Percentiles rank a stretch among this genome's conserved stretches.
Conservation (phyloP, 257 asterid genomes). For the Solanum okadae region DNA sequence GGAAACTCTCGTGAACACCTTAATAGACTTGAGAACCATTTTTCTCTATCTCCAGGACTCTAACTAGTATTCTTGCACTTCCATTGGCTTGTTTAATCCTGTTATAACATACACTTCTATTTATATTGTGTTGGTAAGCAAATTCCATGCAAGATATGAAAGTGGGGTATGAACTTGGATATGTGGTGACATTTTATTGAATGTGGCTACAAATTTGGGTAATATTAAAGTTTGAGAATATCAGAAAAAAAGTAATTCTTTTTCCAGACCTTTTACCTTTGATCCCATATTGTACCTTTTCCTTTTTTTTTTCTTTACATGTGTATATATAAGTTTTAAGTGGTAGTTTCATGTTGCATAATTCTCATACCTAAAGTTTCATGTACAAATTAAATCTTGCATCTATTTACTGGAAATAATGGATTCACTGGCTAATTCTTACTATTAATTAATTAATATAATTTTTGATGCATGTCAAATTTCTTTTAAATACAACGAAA, state of each 20-base stretch:
- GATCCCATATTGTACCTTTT: not conserved
- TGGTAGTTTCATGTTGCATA: not conserved
- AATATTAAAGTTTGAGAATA: not conserved
- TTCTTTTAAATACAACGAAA: too few species aligned
- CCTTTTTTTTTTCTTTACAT: not conserved
- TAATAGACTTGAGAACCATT: not conserved
- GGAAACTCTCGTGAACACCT: slow-evolving; percentile 13
- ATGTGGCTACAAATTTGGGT: not conserved
- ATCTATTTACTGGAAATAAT: not conserved
- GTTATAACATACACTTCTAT: not conserved
- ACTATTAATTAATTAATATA: too few species aligned
- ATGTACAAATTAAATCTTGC: not conserved
- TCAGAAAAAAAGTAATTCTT: not conserved
- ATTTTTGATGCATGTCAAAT: too few species aligned
- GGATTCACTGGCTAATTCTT: not conserved
- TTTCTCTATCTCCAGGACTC: not conserved
- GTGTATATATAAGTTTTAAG: not conserved
- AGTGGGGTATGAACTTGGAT: not conserved
- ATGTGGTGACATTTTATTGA: not conserved
- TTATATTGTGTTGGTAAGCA: not conserved
- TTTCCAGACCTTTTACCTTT: not conserved
- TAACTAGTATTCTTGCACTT: not conserved
- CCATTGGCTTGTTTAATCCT: not conserved
- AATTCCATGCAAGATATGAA: not conserved
- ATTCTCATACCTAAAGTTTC: not conserved